Evolutionary conservation across 108 stramenopile genomes (phyloP).

Genomic region (Fistulifera solaris): DNA sequence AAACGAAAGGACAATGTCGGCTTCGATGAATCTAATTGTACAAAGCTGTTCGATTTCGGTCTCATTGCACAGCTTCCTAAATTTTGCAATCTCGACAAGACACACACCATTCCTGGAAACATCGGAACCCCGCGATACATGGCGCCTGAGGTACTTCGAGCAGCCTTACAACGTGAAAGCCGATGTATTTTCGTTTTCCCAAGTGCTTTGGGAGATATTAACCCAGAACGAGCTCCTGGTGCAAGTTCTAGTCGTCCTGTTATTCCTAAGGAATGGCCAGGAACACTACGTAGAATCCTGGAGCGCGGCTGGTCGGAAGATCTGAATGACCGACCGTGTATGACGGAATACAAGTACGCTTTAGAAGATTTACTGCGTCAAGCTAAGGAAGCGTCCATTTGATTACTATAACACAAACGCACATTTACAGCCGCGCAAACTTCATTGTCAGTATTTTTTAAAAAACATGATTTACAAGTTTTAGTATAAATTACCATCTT

Average conservation of each 20-base stretch:
- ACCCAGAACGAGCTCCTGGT: slow-evolving; percentile 21
- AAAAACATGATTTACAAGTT: too few species aligned
- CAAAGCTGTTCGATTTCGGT: slow-evolving; percentile 66
- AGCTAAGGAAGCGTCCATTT: slow-evolving; percentile 11
- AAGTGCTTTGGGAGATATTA: slow-evolving; percentile 64
- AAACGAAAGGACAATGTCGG: slow-evolving; percentile 28
- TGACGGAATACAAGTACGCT: slow-evolving; percentile 23
- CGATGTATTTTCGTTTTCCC: slow-evolving; percentile 80
- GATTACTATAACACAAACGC: too few species aligned
- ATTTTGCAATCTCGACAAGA: slow-evolving; percentile 27
- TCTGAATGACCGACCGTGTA: slow-evolving; percentile 27
- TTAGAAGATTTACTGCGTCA: slow-evolving; percentile 18
- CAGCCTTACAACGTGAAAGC: slow-evolving; percentile 86
- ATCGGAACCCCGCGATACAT: slow-evolving; percentile 84
- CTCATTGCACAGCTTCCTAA: slow-evolving; percentile 41
- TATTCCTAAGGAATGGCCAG: slow-evolving; percentile 35
- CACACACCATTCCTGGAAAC: slow-evolving; percentile 43
- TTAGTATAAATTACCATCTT: too few species aligned
- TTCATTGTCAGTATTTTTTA: too few species aligned
- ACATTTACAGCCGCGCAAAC: too few species aligned
- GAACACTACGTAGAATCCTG: slow-evolving; percentile 29
- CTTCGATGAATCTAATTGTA: slow-evolving; percentile 25
- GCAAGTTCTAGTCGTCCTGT: slow-evolving; percentile 39
- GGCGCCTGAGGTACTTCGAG: slow-evolving; percentile 85
- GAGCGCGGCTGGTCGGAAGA: slow-evolving; percentile 38